phyloP scores from a whole-genome alignment of 2,329 filamentous ascomycete species.

The Epichloe amarillans region DNA sequence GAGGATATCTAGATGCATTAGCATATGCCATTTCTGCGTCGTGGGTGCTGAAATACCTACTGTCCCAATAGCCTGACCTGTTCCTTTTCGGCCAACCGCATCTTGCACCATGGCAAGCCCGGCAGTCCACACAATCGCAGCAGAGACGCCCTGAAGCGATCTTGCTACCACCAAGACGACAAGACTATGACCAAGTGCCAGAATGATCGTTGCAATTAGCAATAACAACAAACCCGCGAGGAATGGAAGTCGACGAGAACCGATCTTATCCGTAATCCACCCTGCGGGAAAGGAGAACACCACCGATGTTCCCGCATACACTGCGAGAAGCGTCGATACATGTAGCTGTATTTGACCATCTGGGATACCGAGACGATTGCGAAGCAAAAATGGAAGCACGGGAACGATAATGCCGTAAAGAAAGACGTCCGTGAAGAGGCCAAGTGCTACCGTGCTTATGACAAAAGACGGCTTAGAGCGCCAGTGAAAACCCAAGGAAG shows the following conservation, averaged over 20 bases:
- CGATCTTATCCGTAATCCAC: too few species aligned
- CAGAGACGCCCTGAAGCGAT: too few species aligned
- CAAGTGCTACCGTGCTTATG: conserved; percentile 2
- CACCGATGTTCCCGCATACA: neutral
- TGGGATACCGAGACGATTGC: conserved; percentile 3
- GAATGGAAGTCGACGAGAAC: too few species aligned
- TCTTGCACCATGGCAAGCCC: too few species aligned
- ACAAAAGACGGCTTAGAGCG: neutral
- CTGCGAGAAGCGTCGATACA: neutral
- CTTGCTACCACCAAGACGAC: too few species aligned
- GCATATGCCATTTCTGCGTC: neutral
- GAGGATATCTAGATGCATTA: neutral
- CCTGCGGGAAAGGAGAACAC: too few species aligned
- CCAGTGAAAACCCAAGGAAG: neutral
- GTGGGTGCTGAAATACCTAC: neutral
- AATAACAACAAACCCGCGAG: too few species aligned
- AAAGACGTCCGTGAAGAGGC: conserved; percentile 6
- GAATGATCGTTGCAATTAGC: too few species aligned
- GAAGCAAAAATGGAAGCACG: conserved; percentile 4
- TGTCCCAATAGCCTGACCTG: neutral
- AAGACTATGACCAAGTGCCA: too few species aligned
- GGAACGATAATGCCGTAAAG: conserved; percentile 7
- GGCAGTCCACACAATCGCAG: too few species aligned
- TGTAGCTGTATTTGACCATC: neutral
- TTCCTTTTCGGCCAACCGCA: too few species aligned